Evolutionary conservation across 108 stramenopile species (phyloP).

Genomic region (Conticribra guillardii): DNA sequence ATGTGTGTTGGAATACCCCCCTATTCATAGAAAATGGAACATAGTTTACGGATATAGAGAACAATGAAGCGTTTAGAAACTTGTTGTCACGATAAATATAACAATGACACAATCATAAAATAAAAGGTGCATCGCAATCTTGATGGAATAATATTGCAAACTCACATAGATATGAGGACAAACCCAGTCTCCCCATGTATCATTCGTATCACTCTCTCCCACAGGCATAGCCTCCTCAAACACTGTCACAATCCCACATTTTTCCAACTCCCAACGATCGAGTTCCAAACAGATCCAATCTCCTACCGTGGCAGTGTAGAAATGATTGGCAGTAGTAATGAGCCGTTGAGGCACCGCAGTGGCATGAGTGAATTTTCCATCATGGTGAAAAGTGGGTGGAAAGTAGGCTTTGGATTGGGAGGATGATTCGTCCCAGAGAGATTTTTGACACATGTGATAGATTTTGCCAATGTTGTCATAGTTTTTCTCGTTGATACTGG

Average conservation of each 20-base stretch:
- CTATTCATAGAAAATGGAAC: conserved; percentile 7
- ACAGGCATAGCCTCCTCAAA: conserved; percentile 80
- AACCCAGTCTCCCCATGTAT: conserved; percentile 45
- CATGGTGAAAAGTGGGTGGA: conserved; percentile 82
- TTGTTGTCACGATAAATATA: no score
- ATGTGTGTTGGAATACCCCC: conserved; percentile 77
- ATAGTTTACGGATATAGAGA: no score
- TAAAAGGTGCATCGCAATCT: no score
- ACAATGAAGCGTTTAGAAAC: no score
- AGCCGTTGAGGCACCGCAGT: conserved; percentile 70
- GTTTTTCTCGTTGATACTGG: conserved; percentile 16
- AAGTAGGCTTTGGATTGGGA: conserved; percentile 66
- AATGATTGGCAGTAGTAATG: conserved; percentile 83
- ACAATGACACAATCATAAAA: no score
- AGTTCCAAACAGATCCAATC: conserved; percentile 89
- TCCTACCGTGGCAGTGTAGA: conserved; percentile 60
- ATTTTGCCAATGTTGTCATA: conserved; percentile 33
- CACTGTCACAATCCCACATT: conserved; percentile 67
- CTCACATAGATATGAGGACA: conserved; percentile 79
- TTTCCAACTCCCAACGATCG: conserved; percentile 44
- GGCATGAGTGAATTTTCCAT: conserved; percentile 86
- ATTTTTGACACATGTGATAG: conserved; percentile 87
- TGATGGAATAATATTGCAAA: no score
- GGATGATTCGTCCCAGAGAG: conserved; percentile 65
- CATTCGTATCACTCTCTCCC: conserved; percentile 50